Evolutionary conservation across 257 asterid species (phyloP).

Genomic region (Nicotiana tomentosiformis): DNA sequence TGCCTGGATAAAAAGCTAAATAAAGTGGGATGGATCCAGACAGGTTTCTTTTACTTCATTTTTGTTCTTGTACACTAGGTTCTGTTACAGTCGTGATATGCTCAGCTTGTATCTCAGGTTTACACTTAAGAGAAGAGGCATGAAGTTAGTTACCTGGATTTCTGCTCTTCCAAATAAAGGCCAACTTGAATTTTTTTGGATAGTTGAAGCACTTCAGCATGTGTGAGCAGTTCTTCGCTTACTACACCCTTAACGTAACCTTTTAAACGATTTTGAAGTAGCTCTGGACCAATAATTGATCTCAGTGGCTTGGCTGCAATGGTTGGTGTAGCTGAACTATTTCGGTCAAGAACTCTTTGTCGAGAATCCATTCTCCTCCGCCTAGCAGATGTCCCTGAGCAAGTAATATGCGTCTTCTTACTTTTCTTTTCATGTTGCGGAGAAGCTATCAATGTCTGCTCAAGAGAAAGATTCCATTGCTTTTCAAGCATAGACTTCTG

Average conservation of each 20-base stretch:
- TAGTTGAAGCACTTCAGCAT: constrained; percentile 69
- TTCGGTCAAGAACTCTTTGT: constrained; percentile 24
- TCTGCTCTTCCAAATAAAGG: constrained; percentile 63
- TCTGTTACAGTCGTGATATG: background rate
- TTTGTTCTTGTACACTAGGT: background rate
- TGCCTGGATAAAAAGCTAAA: background rate
- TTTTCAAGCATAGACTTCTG: constrained; percentile 90
- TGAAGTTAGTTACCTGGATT: constrained; percentile 40
- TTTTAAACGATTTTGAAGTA: constrained; percentile 51
- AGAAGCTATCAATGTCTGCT: constrained; percentile 3
- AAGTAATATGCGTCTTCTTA: constrained; percentile 37
- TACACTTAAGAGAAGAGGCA: background rate
- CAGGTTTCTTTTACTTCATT: background rate
- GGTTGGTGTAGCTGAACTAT: constrained; percentile 16
- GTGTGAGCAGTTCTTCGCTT: constrained; percentile 70
- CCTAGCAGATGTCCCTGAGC: constrained; percentile 72
- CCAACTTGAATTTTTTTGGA: constrained; percentile 67
- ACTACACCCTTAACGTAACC: constrained; percentile 66
- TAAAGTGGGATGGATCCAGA: background rate
- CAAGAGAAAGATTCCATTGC: constrained; percentile 78
- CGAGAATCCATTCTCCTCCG: constrained; percentile 57
- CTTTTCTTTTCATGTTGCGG: constrained; percentile 13
- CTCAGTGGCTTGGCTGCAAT: constrained; percentile 28
- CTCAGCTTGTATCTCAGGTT: background rate
- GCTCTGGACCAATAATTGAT: constrained; percentile 42